Evolutionary conservation across 306 rosid genomes (phyloP), one percentile per base, ranked within the genome.

Genomic region (Betula pendula): DNA sequence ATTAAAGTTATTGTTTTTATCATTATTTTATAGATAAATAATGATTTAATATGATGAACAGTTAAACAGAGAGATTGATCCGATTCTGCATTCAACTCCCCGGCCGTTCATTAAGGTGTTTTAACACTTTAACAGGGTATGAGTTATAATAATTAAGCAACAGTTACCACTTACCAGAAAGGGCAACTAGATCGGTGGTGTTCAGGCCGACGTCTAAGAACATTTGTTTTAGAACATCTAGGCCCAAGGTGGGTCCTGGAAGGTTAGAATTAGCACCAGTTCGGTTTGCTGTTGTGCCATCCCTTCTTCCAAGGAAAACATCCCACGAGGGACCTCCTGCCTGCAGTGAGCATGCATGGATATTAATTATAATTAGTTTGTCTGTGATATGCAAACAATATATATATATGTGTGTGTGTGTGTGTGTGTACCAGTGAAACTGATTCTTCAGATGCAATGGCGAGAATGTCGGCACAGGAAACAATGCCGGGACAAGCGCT

Each of bases 401-500:
- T n/a, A n/a, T n/a, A n/a, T n/a, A n/a, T n/a, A n/a, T n/a, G n/a
- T n/a, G n/a, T n/a, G n/a, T n/a, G n/a, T n/a, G n/a, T n/a, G n/a
- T n/a, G n/a, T n/a, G n/a, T n/a, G n/a, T n/a, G n/a, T 83, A 88
- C 91, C 90, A 85, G 68, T 60, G 16, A 49, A 49, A 79, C 79
- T 15, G 84, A 78, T 4, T 73, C 66, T 81, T 81, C 50, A 49
- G 93, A 82, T 1, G 91, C 84, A 31, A 89, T 38, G 50, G 93
- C 68, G 14, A 89, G 87, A 67, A 89, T 83, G 70, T 86, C 90
- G 35, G 90, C 90, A 66, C 91, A 89, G 19, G 93, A 89, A 75
- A 87, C 93, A 0, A 27, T 62, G 14, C 5, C 20, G 0, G 91
- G 90, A 20, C 91, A 89, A 44, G 47, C 56, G 3, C 1, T 0